Percentiles rank a stretch among this genome's conserved stretches.
Conservation (phyloP, 2,329 filamentous ascomycete species). For the Colletotrichum sansevieriae region DNA sequence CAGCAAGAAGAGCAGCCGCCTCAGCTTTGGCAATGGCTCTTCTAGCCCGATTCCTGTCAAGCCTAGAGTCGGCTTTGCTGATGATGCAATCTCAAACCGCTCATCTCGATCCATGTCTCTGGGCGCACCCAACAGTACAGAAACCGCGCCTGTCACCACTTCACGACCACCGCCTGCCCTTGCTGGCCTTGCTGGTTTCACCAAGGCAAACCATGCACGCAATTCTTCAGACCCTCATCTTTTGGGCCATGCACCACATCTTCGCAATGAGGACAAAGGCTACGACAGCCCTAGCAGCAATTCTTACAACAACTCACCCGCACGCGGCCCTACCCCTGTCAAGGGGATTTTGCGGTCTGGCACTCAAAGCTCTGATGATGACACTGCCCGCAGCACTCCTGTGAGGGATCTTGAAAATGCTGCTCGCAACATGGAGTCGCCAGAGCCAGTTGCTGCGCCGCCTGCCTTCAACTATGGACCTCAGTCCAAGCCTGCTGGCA, state of each 20-base stretch:
- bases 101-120: constrained; percentile 67
- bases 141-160: constrained; percentile 62
- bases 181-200: constrained; percentile 45
- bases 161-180: constrained; percentile 52
- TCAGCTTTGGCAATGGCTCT: constrained; percentile 63
- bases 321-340: constrained; percentile 52
- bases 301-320: constrained; percentile 50
- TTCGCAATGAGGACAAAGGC: constrained; percentile 44
- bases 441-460: constrained; percentile 81
- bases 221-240: constrained; percentile 62
- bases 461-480: constrained; percentile 85
- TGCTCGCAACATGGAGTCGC: constrained; percentile 70
- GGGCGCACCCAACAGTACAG: constrained; percentile 58
- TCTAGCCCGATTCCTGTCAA: constrained; percentile 49
- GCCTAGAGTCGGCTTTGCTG: constrained; percentile 69
- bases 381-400: constrained; percentile 54
- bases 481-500: constrained; percentile 75
- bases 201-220: constrained; percentile 55
- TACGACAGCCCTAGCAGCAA: constrained; percentile 47
- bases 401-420: constrained; percentile 64
- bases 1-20: constrained; percentile 69
- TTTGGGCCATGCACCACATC: constrained; percentile 43
- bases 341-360: constrained; percentile 51
- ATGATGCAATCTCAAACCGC: constrained; percentile 62
- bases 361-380: constrained; percentile 67